Evolutionary conservation across 2,329 filamentous ascomycete genomes (phyloP), one percentile per base, ranked within the genome.

Genomic region (Hypoxylon sp.): DNA sequence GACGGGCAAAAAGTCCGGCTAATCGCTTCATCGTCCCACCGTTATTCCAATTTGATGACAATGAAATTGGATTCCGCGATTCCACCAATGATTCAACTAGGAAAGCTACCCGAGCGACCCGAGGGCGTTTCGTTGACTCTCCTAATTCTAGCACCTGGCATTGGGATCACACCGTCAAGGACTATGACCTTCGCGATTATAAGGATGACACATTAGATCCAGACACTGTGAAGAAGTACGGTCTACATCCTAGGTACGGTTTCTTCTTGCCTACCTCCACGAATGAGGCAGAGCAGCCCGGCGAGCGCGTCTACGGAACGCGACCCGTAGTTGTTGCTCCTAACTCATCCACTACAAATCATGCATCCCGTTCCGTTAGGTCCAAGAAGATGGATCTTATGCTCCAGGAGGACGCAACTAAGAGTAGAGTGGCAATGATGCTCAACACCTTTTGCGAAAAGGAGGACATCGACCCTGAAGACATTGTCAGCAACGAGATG

Each of bases 51-150:
- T 88, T 83, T 61, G 80, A 85, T 38, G 78, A 84, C 7, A 79
- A 83, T 63, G 86, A 89, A 73, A 89, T 89, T 66, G 87, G 87
- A 13, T 89, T 87, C 75, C 82, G 85, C 21, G 87, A 89, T 72
- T 87, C 85, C 3, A 83, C 83, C 66, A 89, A 89, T 65, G 85
- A 87, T 70, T 82, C 83, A 30, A 81, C 81, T 65, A 84, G 86
- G 62, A 84, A 84, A 21, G 85, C 85, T 50, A 87, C 83, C 34
- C 82, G 82, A 69, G 82, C 82, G 13, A 84, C 84, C 66, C 81
- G 86, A 53, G 86, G 86, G 72, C 85, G 83, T 74, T 88, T 84
- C 71, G 79, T 87, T 50, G 81, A 84, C 68, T 83, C 81, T 28
- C 86, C 87, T 38, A 86, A 87, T 73, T 84, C 83, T 48, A 84